These are phyloP conservation scores for Hymenochaete sp. DNA, from an alignment of 1,284 basidiomycete species.

Conservation along the genomic window DNA sequence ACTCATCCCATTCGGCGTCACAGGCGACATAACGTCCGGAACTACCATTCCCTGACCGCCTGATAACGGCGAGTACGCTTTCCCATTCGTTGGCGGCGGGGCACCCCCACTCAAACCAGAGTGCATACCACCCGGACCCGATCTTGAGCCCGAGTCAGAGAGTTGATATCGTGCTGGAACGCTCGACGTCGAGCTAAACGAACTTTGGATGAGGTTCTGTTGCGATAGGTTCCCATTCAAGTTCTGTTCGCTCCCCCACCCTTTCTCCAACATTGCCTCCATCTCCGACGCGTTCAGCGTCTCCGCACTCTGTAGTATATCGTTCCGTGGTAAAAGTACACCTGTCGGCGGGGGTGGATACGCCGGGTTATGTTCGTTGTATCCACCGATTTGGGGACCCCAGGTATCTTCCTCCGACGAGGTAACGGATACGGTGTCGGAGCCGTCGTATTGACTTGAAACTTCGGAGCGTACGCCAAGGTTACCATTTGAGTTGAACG, in stretches of 20 bases:
- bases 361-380: slow-evolving; percentile 75
- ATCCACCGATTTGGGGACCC: slow-evolving; percentile 79
- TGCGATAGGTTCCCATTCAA: too few species aligned
- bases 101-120: slow-evolving; percentile 34
- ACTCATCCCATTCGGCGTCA: slow-evolving; percentile 25
- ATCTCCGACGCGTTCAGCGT: slow-evolving; percentile 70
- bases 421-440: slow-evolving; percentile 67
- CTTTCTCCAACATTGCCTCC: slow-evolving; percentile 81
- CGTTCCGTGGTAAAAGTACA: slow-evolving; percentile 40
- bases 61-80: slow-evolving; percentile 44
- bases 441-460: slow-evolving; percentile 60
- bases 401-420: slow-evolving; percentile 93
- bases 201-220: slow-evolving; percentile 26
- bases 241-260: slow-evolving; percentile 50
- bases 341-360: slow-evolving; percentile 81
- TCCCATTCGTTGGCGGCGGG: neutral
- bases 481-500: slow-evolving; percentile 55
- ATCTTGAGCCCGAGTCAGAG: too few species aligned
- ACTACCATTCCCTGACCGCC: slow-evolving; percentile 32
- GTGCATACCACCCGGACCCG: slow-evolving; percentile 31
- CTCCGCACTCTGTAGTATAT: slow-evolving; percentile 41
- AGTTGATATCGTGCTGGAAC: slow-evolving; percentile 55
- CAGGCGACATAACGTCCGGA: slow-evolving; percentile 32
- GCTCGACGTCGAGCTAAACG: slow-evolving; percentile 23
- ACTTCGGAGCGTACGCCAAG: slow-evolving; percentile 46